These are phyloP conservation scores for Oryza officinalis DNA, from an alignment of 176 grass and related monocot genomes.

Conservation along the genomic window DNA sequence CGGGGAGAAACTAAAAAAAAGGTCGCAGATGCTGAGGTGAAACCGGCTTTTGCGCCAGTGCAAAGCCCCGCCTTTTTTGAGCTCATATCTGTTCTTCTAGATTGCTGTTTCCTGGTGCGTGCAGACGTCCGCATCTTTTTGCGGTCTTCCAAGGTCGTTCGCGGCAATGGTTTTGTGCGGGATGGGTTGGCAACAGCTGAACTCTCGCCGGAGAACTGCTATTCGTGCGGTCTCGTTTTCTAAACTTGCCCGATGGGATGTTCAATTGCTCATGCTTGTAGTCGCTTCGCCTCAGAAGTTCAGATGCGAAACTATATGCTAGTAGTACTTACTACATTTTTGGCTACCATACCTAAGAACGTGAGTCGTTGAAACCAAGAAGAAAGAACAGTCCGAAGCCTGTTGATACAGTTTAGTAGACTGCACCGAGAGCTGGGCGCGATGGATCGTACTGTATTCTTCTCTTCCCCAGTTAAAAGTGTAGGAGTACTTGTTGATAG, in stretches of 20 bases:
- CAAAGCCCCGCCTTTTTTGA: background rate
- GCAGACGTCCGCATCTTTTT: background rate
- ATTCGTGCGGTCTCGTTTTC: background rate
- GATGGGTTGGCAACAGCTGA: constrained; percentile 2
- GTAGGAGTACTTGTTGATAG: background rate
- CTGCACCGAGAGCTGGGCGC: background rate
- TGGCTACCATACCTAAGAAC: background rate
- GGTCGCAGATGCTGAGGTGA: constrained; percentile 10
- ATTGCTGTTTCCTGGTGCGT: constrained; percentile 15
- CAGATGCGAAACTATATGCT: too few relatives aligned
- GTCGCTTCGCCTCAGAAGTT: background rate
- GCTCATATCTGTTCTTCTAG: background rate
- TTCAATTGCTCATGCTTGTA: background rate
- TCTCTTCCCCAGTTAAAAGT: background rate
- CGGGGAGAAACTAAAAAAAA: background rate
- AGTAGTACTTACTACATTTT: too few relatives aligned
- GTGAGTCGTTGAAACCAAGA: background rate
- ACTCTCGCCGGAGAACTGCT: background rate
- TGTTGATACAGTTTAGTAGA: background rate
- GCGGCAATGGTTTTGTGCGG: background rate
- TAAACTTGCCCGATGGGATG: background rate
- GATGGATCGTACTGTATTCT: background rate
- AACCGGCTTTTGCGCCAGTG: constrained; percentile 9
- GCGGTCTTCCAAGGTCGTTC: background rate
- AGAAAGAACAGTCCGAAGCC: background rate